Evolutionary conservation across 1,139 yeast species (phyloP), one percentile per base, ranked within the genome.

Genomic region (Suhomyces chickasaworum): DNA sequence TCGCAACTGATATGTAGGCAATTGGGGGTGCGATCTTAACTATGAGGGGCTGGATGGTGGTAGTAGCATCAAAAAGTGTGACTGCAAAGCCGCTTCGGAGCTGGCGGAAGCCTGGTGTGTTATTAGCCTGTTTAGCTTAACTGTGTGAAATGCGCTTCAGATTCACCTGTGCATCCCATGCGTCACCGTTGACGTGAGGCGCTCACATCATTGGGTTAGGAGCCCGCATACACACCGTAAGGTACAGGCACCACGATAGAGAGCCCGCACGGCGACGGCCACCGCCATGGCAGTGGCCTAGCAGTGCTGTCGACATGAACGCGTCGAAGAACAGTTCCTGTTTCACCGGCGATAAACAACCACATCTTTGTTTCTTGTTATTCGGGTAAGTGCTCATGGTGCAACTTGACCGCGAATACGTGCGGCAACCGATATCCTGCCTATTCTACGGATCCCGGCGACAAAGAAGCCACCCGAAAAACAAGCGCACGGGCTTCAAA

Each of bases 121-220:
- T 29, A 17, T 29, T 29, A 29, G 32, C 17, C 16, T 7, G 32
- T 29, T 13, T 8, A 13, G 32, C 32, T 10, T 13, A 3, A 17
- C 8, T 7, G 32, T 29, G 32, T 29, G 32, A 29, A 29, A 29
- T 29, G 32, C 32, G 32, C 32, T 29, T 9, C 17, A 5, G 32
- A 17, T 29, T 29, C 17, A 13, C 13, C 32, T 15, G 17, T 29
- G 17, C 32, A 29, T 29, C 32, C 17, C 32, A 29, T 29, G 32
- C 32, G 32, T 29, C 32, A 29, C 32, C 32, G 32, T 29, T 29
- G 32, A 29, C 32, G 32, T 29, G 32, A 9, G 32, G 32, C 32
- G 16, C 32, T n/a, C 31, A 29, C 32, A 29, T 29, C 32, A 13
- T 7, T 15, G 32, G 17, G 32, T 29, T 29, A 15, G 6, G 32